Conservation (phyloP, 192 early-diverging fungal genomes). For the Backusella mclennaniae region DNA sequence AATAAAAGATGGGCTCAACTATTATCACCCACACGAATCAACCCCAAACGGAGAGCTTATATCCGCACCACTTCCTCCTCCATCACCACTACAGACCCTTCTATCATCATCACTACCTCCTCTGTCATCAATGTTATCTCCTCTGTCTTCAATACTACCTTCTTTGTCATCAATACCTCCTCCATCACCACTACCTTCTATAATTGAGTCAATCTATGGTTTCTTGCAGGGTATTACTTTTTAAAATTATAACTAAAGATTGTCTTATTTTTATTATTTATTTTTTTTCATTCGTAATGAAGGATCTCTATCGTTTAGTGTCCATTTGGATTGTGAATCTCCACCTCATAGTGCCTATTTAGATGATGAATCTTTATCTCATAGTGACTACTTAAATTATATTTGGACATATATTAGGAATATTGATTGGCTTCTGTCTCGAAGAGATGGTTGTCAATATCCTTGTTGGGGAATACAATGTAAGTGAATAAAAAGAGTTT, state of each 20-base stretch:
- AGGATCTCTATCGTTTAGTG: no score
- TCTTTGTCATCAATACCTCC: no score
- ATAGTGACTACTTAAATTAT: no score
- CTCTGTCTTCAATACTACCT: no score
- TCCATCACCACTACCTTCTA: not conserved
- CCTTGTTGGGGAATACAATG: not conserved
- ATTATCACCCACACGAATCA: not conserved
- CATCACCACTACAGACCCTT: no score
- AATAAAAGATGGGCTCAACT: not conserved
- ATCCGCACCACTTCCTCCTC: not conserved
- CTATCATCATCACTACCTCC: no score
- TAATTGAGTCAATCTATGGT: not conserved
- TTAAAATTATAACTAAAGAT: not conserved
- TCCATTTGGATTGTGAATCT: no score
- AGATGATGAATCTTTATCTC: no score
- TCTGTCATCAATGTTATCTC: no score
- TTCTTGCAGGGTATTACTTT: not conserved
- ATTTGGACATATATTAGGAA: not conserved
- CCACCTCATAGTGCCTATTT: no score
- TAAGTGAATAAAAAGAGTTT: not conserved
- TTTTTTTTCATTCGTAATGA: no score
- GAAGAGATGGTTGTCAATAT: not conserved
- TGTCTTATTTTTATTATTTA: no score
- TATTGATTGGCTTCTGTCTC: not conserved
- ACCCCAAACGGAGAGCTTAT: not conserved